A percentile compares a stretch with the other conserved stretches of the same genome.
Evolutionary conservation across 345 rosid species (phyloP).

Genomic region (Clausena lansium): DNA sequence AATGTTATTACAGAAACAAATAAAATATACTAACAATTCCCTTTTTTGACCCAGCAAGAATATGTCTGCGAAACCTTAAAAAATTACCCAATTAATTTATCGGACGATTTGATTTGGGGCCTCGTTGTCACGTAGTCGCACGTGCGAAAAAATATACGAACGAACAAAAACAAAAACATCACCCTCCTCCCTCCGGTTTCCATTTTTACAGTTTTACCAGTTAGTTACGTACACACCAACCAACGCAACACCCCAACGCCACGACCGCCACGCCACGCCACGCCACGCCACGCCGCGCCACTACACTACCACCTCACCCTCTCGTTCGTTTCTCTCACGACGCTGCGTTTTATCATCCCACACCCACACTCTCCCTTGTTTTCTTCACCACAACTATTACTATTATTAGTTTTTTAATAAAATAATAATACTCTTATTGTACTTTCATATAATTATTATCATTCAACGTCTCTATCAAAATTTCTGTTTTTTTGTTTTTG

Average conservation of each 20-base stretch:
- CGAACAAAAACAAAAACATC: background rate
- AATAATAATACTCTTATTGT: too few species aligned
- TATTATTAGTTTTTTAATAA: background rate
- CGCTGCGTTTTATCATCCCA: conserved; percentile 11
- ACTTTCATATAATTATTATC: background rate
- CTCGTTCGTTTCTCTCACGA: background rate
- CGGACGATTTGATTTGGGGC: background rate
- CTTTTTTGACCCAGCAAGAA: background rate
- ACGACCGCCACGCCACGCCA: background rate
- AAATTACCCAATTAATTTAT: background rate
- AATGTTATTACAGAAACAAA: too few species aligned
- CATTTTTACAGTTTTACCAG: conserved; percentile 10
- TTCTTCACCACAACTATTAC: background rate
- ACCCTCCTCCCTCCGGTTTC: background rate
- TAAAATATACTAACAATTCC: background rate
- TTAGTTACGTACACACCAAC: background rate
- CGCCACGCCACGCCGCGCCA: background rate
- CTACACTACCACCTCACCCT: background rate
- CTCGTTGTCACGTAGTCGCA: background rate
- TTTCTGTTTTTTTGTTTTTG: background rate
- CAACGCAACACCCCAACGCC: background rate
- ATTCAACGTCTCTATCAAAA: conserved; percentile 11
- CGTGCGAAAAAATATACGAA: background rate
- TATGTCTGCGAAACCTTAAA: background rate
- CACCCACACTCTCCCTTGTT: background rate